Evolutionary conservation across 805 yeast genomes (phyloP).

Genomic region (Kurtzmaniella cleridarum): DNA sequence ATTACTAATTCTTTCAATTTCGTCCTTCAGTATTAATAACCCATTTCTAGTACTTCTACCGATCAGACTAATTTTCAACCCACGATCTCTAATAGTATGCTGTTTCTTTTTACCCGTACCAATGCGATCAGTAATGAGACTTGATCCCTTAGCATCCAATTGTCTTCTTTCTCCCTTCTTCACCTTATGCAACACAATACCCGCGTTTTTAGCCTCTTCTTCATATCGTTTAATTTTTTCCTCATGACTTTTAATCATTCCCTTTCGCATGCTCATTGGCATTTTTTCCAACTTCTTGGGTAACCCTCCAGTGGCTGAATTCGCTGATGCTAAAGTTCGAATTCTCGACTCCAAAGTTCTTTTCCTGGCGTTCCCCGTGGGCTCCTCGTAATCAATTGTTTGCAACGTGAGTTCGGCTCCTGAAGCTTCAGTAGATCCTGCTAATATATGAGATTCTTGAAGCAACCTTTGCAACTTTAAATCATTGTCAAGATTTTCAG

Average conservation of each 20-base stretch:
- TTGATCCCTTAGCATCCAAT: conserved; percentile 45
- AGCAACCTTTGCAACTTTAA: conserved; percentile 66
- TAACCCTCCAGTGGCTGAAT: conserved; percentile 42
- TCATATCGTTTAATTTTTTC: conserved; percentile 54
- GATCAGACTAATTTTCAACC: conserved; percentile 68
- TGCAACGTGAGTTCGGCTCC: conserved; percentile 67
- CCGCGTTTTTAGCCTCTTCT: conserved; percentile 81
- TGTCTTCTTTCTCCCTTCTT: conserved; percentile 62
- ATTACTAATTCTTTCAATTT: conserved; percentile 46
- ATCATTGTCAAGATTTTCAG: conserved; percentile 60
- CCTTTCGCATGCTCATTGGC: conserved; percentile 87
- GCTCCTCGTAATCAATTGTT: conserved; percentile 55
- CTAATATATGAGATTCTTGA: conserved; percentile 64
- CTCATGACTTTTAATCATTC: conserved; percentile 61
- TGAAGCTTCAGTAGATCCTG: conserved; percentile 36
- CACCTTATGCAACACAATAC: conserved; percentile 74
- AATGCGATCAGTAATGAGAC: conserved; percentile 45
- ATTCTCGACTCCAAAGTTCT: conserved; percentile 59
- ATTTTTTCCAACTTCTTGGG: conserved; percentile 58
- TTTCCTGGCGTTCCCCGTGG: conserved; percentile 65
- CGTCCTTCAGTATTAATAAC: conserved; percentile 59
- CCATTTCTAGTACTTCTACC: conserved; percentile 82
- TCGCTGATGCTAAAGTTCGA: conserved; percentile 32
- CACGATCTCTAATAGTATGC: conserved; percentile 58
- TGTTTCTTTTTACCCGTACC: conserved; percentile 40